Evolutionary conservation across 1,284 basidiomycete species (phyloP), one percentile per base, ranked within the genome.

Genomic region (Cutaneotrichosporon mucoides): DNA sequence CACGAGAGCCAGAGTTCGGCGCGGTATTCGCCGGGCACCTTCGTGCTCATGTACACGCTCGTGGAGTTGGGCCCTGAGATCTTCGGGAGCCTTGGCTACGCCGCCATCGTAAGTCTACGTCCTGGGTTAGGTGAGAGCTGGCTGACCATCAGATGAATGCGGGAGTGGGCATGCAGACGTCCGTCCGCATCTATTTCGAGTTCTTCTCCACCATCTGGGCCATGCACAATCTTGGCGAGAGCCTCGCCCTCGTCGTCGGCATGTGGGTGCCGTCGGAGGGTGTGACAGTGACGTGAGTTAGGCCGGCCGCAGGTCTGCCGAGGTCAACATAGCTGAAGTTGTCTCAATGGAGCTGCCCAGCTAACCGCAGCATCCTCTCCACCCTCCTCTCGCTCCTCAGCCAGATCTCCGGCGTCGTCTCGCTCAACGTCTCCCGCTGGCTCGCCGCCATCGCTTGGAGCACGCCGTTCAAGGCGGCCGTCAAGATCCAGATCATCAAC

Each of bases 401-500:
- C 10, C 71, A 73, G 55, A 63, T 74, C 38, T 74, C 73, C 47
- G 80, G 80, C 15, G 70, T 81, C 59, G 74, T 80, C 15, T 79
- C 77, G 6, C 72, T 79, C 12, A 73, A 73, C 16, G 67, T 80
- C 8, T 78, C 79, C 0, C 55, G 62, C 9, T 81, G 79, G 78
- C 70, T 80, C 0, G 67, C 72, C 2, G 70, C 59, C 5, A 68
- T 79, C 13, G 73, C 73, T 13, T 79, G 77, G 77, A 66, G 61
- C 5, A 66, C 68, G 12, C 65, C 62, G 35, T 53, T 69, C 38
- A 76, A 76, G 65, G 67, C 61, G 33, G 73, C 76, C 11, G 72
- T 73, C 5, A 62, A 69, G 12, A 60, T 81, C 10, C 72, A 78
- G 44, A 70, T 79, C 51, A 81, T 81, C 73, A 81, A 82, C 67